phyloP scores from a whole-genome alignment of 345 rosid species.

The Draba incana region DNA sequence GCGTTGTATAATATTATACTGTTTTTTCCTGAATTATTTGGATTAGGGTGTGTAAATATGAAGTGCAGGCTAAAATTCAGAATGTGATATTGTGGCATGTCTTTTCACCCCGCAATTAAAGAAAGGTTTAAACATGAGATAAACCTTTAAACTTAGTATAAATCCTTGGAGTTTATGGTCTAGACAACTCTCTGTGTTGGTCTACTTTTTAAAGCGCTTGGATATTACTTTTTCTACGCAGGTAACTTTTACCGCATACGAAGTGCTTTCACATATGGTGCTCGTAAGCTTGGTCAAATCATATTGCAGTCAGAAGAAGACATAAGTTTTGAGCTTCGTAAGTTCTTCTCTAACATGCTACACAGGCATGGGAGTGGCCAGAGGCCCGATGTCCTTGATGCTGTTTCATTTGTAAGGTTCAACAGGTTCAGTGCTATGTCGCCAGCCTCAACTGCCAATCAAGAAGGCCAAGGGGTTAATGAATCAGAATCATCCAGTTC shows the following conservation, averaged over 20 bases:
- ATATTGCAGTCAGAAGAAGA: slow-evolving; percentile 59
- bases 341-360: slow-evolving; percentile 74
- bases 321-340: slow-evolving; percentile 58
- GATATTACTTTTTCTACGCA: slow-evolving; percentile 36
- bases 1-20: not conserved
- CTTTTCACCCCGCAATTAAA: not conserved
- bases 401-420: slow-evolving; percentile 47
- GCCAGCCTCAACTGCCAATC: slow-evolving; percentile 46
- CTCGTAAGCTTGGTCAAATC: slow-evolving; percentile 74
- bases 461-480: slow-evolving; percentile 49
- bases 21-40: slow-evolving; percentile 4
- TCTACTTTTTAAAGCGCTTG: not conserved
- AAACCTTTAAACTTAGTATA: slow-evolving; percentile 3
- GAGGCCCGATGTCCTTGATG: slow-evolving; percentile 83
- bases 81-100: slow-evolving; percentile 15
- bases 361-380: slow-evolving; percentile 78
- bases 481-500: slow-evolving; percentile 40
- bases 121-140: not conserved
- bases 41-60: slow-evolving; percentile 11
- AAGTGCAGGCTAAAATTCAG: slow-evolving; percentile 10
- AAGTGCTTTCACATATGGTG: slow-evolving; percentile 91
- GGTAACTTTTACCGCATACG: slow-evolving; percentile 83
- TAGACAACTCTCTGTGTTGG: slow-evolving; percentile 2
- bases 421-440: slow-evolving; percentile 40
- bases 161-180: not conserved